phyloP scores from a whole-genome alignment of 2,329 filamentous ascomycete genomes.

The Lasiodiplodia sp. region DNA sequence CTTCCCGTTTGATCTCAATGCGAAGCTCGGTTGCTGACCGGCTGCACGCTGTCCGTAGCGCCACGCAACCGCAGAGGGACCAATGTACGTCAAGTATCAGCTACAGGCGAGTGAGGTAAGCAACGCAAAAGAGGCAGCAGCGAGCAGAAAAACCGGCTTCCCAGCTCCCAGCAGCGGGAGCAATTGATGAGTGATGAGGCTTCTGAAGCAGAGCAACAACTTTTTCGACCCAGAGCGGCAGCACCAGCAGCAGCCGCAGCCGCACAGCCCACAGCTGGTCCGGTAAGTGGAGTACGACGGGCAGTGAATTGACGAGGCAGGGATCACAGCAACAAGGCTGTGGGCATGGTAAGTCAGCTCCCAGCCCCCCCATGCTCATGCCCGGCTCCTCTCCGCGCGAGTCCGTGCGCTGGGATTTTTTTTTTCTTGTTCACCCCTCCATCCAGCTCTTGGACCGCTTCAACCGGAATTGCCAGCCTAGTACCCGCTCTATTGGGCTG shows the following conservation, averaged over 20 bases:
- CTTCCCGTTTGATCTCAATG: conserved; percentile 1
- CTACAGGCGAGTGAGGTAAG: conserved; percentile 11
- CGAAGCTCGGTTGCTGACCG: conserved; percentile 15
- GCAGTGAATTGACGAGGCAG: background rate
- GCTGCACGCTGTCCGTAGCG: conserved; percentile 17
- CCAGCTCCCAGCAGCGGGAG: background rate
- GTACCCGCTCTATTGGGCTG: conserved; percentile 13
- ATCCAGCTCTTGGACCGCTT: background rate
- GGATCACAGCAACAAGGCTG: conserved; percentile 6
- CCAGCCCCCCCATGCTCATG: conserved; percentile 8
- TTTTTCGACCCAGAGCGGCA: background rate
- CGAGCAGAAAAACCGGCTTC: background rate
- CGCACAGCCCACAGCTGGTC: conserved; percentile 2
- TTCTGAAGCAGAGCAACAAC: background rate
- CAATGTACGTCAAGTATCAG: background rate
- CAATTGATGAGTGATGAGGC: conserved; percentile 16
- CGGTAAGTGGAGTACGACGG: conserved; percentile 1
- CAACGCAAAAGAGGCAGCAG: background rate
- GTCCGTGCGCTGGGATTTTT: conserved; percentile 4
- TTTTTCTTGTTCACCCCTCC: background rate
- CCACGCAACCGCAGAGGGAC: conserved; percentile 1
- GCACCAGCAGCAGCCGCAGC: background rate
- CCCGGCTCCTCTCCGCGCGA: conserved; percentile 23
- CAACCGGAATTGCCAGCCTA: background rate
- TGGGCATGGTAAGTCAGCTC: conserved; percentile 4